phyloP scores from a whole-genome alignment of 305 asterid genomes.

The Vinca major region DNA sequence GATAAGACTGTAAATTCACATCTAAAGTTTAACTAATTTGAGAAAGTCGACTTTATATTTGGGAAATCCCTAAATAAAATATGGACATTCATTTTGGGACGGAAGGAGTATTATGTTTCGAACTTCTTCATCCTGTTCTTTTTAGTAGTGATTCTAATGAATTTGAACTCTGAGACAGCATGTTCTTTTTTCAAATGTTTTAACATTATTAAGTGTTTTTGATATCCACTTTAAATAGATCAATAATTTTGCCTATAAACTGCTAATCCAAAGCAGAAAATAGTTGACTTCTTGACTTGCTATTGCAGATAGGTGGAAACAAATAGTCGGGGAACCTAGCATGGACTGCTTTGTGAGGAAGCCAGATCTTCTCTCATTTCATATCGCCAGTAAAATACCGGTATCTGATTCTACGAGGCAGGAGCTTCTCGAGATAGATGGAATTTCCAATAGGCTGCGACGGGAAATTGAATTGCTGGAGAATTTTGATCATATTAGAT shows the following conservation, averaged over 20 bases:
- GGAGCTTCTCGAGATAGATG: conserved; percentile 96
- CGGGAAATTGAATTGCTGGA: conserved; percentile 90
- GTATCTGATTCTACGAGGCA: conserved; percentile 79
- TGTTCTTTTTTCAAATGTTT: neutral
- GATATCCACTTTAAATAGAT: neutral
- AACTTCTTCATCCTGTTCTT: neutral
- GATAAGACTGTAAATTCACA: too few relatives aligned
- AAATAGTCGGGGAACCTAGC: conserved; percentile 66
- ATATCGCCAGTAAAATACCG: conserved; percentile 93
- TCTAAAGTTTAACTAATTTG: too few relatives aligned
- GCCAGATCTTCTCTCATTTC: conserved; percentile 90
- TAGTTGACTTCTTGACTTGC: neutral
- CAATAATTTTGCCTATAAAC: neutral
- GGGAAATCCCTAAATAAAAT: too few relatives aligned
- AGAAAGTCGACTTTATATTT: too few relatives aligned
- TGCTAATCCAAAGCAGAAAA: neutral
- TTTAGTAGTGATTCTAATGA: neutral
- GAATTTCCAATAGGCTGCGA: conserved; percentile 78
- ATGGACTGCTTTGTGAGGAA: conserved; percentile 67
- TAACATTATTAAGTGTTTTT: neutral
- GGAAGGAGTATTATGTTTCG: neutral
- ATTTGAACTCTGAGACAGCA: neutral
- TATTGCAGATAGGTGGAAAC: conserved; percentile 53
- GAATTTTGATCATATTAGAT: conserved; percentile 62
- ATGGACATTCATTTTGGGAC: too few relatives aligned